Percentiles rank a stretch among this genome's conserved stretches.
phyloP scores from a whole-genome alignment of 1,139 yeast genomes.

The Debaryomyces singareniensis region DNA sequence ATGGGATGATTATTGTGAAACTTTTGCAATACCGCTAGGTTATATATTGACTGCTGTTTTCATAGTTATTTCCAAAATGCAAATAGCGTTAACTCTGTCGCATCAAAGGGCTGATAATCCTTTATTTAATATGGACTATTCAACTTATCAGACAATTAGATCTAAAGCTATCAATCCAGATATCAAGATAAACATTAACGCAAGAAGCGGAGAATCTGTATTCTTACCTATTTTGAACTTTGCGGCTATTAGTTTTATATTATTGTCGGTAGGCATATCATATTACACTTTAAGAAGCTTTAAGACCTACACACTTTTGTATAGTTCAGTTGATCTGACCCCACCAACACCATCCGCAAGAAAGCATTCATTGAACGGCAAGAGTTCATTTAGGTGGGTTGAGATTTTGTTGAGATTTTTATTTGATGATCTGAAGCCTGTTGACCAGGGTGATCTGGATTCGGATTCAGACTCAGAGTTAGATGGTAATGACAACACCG shows the following conservation, averaged over 20 bases:
- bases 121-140: conserved; percentile 23
- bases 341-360: conserved; percentile 35
- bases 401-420: conserved; percentile 6
- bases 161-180: conserved; percentile 7
- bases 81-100: conserved; percentile 17
- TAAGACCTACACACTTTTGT: conserved; percentile 36
- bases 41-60: conserved; percentile 18
- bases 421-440: conserved; percentile 2
- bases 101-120: conserved; percentile 15
- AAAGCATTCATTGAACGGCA: conserved; percentile 10
- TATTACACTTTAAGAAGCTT: conserved; percentile 23
- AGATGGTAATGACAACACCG: conserved; percentile 6
- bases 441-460: no score
- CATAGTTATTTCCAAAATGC: conserved; percentile 13
- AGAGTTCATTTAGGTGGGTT: conserved; percentile 9
- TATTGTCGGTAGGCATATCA: conserved; percentile 23
- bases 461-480: conserved; percentile 1
- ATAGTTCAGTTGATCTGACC: conserved; percentile 16
- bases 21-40: conserved; percentile 45
- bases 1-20: conserved; percentile 53
- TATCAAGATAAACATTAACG: conserved; percentile 2
- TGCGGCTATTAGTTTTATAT: neutral
- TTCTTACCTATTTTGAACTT: conserved; percentile 2
- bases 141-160: conserved; percentile 29
- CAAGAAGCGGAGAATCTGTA: conserved; percentile 1